Percentiles rank a stretch among this genome's conserved stretches.
phyloP scores from a whole-genome alignment of 1,139 yeast genomes.

The Candida tetrigidarum region DNA sequence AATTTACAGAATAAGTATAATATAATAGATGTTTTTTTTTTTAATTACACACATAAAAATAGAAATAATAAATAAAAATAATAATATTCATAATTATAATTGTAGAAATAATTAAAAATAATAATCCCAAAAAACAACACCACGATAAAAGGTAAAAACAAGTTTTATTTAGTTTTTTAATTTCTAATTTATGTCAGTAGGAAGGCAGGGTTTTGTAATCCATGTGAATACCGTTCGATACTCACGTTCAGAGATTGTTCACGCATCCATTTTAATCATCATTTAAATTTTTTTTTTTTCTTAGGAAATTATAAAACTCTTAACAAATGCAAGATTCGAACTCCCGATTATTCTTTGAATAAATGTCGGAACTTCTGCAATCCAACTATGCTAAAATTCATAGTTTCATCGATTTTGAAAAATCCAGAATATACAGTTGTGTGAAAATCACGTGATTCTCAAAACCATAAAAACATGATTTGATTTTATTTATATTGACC shows the following conservation, averaged over 20 bases:
- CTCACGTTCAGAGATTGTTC: slow-evolving; percentile 56
- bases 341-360: slow-evolving; percentile 20
- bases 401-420: too few species aligned
- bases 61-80: not conserved
- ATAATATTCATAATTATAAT: too few species aligned
- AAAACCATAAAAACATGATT: not conserved
- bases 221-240: slow-evolving; percentile 41
- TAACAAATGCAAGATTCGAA: slow-evolving; percentile 28
- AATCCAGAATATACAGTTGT: not conserved
- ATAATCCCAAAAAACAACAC: too few species aligned
- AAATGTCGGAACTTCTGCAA: not conserved
- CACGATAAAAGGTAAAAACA: slow-evolving; percentile 7
- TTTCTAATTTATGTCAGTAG: slow-evolving; percentile 40
- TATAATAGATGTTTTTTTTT: slow-evolving; percentile 10
- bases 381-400: not conserved
- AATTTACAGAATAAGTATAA: not conserved
- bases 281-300: too few species aligned
- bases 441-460: not conserved
- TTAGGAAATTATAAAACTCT: slow-evolving; percentile 17
- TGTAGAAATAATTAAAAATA: not conserved
- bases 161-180: not conserved
- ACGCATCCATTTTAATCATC: slow-evolving; percentile 54
- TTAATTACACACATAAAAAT: not conserved
- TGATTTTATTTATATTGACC: not conserved
- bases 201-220: slow-evolving; percentile 59